These are phyloP conservation scores for Starmerella sp. DNA, from an alignment of 805 yeast species.

Conservation along the genomic window DNA sequence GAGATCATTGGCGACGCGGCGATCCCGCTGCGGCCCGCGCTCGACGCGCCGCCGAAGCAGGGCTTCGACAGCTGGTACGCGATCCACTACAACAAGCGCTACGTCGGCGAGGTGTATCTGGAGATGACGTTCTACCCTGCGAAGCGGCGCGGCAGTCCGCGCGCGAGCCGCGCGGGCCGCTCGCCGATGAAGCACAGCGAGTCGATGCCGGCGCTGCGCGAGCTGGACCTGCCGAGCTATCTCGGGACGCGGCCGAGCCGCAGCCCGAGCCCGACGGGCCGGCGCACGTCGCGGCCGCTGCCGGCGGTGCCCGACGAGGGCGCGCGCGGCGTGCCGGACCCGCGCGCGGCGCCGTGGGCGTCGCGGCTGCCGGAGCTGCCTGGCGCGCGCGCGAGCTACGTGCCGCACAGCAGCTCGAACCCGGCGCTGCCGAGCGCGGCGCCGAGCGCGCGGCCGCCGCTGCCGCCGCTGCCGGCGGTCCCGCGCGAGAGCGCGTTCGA, in stretches of 20 bases:
- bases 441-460: not conserved
- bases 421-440: no score
- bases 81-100: conserved; percentile 50
- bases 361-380: not conserved
- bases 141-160: conserved; percentile 33
- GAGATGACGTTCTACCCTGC: conserved; percentile 86
- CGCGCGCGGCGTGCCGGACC: not conserved
- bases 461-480: not conserved
- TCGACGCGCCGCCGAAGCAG: conserved; percentile 51
- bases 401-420: not conserved
- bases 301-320: conserved; percentile 8
- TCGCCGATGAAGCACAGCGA: conserved; percentile 4
- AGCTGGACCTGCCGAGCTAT: conserved; percentile 1
- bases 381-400: not conserved
- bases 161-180: not conserved
- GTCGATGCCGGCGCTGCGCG: conserved; percentile 6
- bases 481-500: not conserved
- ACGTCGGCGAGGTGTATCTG: conserved; percentile 79
- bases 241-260: conserved; percentile 3
- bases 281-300: conserved; percentile 5
- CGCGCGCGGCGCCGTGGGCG: not conserved
- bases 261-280: conserved; percentile 4
- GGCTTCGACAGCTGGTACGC: conserved; percentile 84
- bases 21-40: conserved; percentile 64
- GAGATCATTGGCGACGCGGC: conserved; percentile 74